Base-by-base conservation (phyloP, 164 flowering plant genomes). In the Kalanchoe fedtschenkoi region DNA sequence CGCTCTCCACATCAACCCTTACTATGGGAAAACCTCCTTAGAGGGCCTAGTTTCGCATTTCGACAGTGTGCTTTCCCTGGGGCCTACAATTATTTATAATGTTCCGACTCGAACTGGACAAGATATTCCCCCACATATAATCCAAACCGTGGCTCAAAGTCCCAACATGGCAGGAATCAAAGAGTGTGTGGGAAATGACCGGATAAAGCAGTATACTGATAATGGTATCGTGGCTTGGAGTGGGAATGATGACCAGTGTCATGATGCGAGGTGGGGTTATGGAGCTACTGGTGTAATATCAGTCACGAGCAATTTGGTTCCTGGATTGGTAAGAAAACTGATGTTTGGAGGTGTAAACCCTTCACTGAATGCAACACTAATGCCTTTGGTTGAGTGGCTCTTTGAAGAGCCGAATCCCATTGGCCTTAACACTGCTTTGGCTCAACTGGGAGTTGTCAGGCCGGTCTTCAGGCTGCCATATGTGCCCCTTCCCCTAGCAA, bases 1-100 rank as follows among this genome's bases (percentile, higher is more conserved):
- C n/a, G 89, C 96, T 5, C 88, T 88, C 58, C 97, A 88, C 68
- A 91, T 91, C 67, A 88, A 88, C 70, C 97, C 97, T 66, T 91
- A 91, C 63, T 88, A 88, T 66, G 97, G 97, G 17, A 91, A 86
- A 69, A 91, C 97, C 19, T 91, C 97, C 34, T 29, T 79, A 53
- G 84, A 86, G 22, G 97, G 97, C 10, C 38, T 91, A 69, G 66
- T 83, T 41, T 60, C 85, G 51, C 97, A 91, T 62, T 88, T 88
- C 34, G 78, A 84, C 5, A 71, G 76, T 46, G 86, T 91, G 61
- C 84, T 91, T 7, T 72, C 82, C 10, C 78, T 91, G 87, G 96
- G 97, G 11, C 97, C 96, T 10, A 73, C 89, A 17, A 83, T 88
- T 17, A 71, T 88, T 34, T 91, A 86, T 75, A 88, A 91, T 46